phyloP scores from a whole-genome alignment of 2,329 filamentous ascomycete genomes.

The Botryosphaeria agaves region DNA sequence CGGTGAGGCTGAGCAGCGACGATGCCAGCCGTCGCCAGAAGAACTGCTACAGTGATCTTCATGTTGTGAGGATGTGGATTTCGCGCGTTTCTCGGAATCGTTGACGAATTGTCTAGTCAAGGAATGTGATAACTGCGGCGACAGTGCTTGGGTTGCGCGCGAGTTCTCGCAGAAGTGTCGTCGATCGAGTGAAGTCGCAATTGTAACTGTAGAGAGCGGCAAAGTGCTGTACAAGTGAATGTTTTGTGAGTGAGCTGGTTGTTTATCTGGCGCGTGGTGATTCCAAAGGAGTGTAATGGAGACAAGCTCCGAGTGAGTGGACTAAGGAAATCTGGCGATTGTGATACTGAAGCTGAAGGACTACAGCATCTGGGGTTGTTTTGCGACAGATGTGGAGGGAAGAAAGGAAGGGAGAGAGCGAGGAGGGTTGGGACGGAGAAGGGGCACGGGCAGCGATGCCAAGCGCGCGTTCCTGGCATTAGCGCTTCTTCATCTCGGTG shows the following conservation, averaged over 20 bases:
- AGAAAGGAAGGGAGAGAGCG: not conserved
- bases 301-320: not conserved
- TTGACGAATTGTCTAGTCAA: not conserved
- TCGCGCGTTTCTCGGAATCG: not conserved
- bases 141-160: not conserved
- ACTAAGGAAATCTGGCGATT: not conserved
- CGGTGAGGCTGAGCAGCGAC: slow-evolving; percentile 39
- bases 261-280: not conserved
- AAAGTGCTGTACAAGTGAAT: not conserved
- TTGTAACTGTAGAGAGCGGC: not conserved
- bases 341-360: not conserved
- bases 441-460: too few relatives aligned
- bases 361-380: not conserved
- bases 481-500: too few relatives aligned
- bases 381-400: not conserved
- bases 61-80: slow-evolving; percentile 8
- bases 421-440: too few relatives aligned
- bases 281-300: slow-evolving; percentile 1
- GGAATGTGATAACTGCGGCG: not conserved
- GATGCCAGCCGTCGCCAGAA: slow-evolving; percentile 19
- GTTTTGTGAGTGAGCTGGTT: not conserved
- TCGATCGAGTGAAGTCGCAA: not conserved
- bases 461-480: too few relatives aligned
- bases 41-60: slow-evolving; percentile 18
- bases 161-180: not conserved